These are phyloP conservation scores for Asterochloris sp. DNA, from an alignment of 139 green algal genomes.

Conservation along the genomic window DNA sequence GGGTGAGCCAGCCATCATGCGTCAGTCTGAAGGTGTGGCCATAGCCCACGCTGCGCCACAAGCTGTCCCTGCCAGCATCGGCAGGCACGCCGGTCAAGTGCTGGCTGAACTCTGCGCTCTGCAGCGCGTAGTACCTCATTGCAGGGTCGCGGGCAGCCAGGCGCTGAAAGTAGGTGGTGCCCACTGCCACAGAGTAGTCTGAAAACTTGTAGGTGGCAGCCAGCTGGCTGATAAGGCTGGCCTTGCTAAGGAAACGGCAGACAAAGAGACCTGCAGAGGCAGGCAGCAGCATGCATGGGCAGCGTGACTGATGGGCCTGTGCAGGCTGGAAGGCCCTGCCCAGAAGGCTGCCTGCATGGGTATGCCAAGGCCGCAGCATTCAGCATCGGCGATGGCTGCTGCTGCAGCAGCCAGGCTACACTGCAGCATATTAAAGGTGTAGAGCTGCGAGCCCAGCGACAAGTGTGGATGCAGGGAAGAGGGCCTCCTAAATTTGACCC, in stretches of 20 bases:
- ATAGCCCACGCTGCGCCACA: not conserved
- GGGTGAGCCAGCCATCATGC: conserved; percentile 6
- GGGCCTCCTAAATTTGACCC: too few species aligned
- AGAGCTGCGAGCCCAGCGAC: too few species aligned
- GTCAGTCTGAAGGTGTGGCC: conserved; percentile 1
- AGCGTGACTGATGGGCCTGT: not conserved
- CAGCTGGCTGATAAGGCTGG: conserved; percentile 6
- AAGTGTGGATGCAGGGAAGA: too few species aligned
- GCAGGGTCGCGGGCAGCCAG: conserved; percentile 12
- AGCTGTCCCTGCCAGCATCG: not conserved
- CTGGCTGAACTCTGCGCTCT: conserved; percentile 6
- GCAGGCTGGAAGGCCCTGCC: not conserved
- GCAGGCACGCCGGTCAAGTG: conserved; percentile 3
- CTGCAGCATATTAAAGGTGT: too few species aligned
- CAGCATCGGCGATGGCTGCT: not conserved
- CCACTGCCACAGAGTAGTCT: conserved; percentile 11
- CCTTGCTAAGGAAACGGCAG: not conserved
- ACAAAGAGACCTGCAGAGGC: not conserved
- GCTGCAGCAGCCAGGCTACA: too few species aligned
- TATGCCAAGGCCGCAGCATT: not conserved
- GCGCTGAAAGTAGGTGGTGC: conserved; percentile 21
- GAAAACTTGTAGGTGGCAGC: conserved; percentile 19
- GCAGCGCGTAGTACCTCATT: not conserved
- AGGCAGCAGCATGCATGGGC: not conserved
- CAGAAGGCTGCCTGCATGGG: not conserved